Evolutionary conservation across 495 filamentous ascomycete species (phyloP), one percentile per base, ranked within the genome.

Genomic region (Poronia punctata): DNA sequence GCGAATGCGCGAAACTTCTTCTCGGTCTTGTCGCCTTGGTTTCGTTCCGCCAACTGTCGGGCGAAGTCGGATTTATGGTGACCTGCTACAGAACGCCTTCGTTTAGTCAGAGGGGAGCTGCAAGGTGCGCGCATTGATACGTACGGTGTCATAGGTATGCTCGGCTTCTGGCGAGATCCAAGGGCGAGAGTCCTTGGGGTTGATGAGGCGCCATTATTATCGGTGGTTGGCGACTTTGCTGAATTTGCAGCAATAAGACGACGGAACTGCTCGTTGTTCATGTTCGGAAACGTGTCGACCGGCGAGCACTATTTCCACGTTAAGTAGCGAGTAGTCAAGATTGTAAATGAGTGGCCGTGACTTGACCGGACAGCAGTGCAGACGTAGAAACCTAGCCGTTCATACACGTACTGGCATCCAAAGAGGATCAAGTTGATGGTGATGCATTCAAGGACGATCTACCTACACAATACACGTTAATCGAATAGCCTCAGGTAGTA

Each of bases 221-320:
- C 46, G 35, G 30, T 43, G 39, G 26, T 59, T 36, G 50, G 27
- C 20, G 42, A 53, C 52, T 68, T 73, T 28, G 55, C 48, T 7
- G 60, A 42, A 24, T 66, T 68, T 15, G 62, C 74, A 27, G 79
- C 65, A 7, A 98, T 56, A n/a, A 98, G 78, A 39, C 83, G 81
- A 35, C 92, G 88, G 57, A 98, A 98, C 57, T 98, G 86, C 12
- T 85, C 75, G 75, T 97, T 96, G 60, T 98, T 95, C 92, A 98
- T 98, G 19, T 34, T 49, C 25, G 39, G 26, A 28, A 21, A 4
- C 18, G 35, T 20, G n/a, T n/a, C n/a, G n/a, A n/a, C n/a, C n/a
- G n/a, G n/a, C n/a, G n/a, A n/a, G n/a, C n/a, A n/a, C n/a, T n/a
- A n/a, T n/a, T n/a, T n/a, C n/a, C n/a, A n/a, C n/a, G n/a, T n/a